Evolutionary conservation across 1,284 basidiomycete genomes (phyloP).

Genomic region (Pisolithus thermaeus): DNA sequence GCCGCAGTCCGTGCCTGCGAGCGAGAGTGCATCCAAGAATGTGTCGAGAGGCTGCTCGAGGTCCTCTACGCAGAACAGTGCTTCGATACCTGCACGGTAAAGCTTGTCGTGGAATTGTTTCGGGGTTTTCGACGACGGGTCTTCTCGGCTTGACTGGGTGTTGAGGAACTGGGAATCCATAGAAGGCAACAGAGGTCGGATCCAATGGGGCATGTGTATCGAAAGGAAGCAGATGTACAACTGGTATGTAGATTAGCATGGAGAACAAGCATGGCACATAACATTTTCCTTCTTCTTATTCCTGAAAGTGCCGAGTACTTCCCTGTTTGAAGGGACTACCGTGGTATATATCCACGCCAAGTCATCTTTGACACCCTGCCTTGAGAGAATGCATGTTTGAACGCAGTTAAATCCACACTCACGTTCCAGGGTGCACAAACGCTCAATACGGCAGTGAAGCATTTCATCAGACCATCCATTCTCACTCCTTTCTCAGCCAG

Average conservation of each 20-base stretch:
- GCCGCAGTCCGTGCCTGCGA: slow-evolving; percentile 30
- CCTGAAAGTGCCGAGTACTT: slow-evolving; percentile 43
- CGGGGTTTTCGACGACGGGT: no score
- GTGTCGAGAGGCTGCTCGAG: slow-evolving; percentile 36
- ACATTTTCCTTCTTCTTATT: slow-evolving; percentile 61
- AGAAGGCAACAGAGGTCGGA: slow-evolving; percentile 29
- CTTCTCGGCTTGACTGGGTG: neutral
- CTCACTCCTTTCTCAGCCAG: no score
- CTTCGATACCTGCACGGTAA: slow-evolving; percentile 48
- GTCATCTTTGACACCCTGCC: slow-evolving; percentile 48
- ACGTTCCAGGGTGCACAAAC: no score
- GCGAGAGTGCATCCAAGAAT: slow-evolving; percentile 30
- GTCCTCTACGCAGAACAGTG: slow-evolving; percentile 56
- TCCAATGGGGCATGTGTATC: slow-evolving; percentile 45
- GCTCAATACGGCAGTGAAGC: no score
- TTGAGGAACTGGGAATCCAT: neutral
- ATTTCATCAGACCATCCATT: no score
- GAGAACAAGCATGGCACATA: neutral
- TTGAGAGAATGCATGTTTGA: slow-evolving; percentile 43
- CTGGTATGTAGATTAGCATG: slow-evolving; percentile 2
- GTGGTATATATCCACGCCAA: slow-evolving; percentile 34
- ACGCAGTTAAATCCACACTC: no score
- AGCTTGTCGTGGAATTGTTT: slow-evolving; percentile 20
- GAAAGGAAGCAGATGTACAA: slow-evolving; percentile 48
- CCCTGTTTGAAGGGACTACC: slow-evolving; percentile 44